phyloP scores from a whole-genome alignment of 2,329 filamentous ascomycete genomes.

The Xylaria digitata region DNA sequence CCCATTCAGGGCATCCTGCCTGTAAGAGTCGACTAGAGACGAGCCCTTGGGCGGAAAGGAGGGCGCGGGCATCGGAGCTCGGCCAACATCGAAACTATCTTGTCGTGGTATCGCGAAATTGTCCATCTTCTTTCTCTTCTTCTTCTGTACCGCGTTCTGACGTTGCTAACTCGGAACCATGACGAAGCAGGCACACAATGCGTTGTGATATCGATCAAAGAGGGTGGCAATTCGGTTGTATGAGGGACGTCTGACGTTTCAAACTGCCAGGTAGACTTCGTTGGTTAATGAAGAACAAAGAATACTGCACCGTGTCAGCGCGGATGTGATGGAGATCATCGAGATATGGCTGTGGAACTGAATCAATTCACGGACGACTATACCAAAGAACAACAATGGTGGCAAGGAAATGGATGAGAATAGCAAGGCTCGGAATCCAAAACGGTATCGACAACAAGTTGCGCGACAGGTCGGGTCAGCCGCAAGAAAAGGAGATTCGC shows the following conservation, averaged over 20 bases:
- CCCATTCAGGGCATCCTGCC: constrained; percentile 63
- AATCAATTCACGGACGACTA: constrained; percentile 15
- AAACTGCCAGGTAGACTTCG: not conserved
- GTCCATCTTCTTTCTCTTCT: constrained; percentile 43
- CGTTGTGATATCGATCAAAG: constrained; percentile 11
- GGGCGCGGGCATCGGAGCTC: constrained; percentile 44
- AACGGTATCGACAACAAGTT: constrained; percentile 24
- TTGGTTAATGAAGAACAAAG: constrained; percentile 24
- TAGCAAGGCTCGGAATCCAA: constrained; percentile 24
- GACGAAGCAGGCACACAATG: constrained; percentile 34
- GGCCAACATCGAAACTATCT: constrained; percentile 43
- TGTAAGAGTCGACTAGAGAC: constrained; percentile 69
- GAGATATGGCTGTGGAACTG: constrained; percentile 11
- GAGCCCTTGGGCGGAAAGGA: constrained; percentile 57
- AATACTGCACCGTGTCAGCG: constrained; percentile 14
- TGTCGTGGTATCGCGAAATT: constrained; percentile 41
- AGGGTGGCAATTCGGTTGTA: not conserved
- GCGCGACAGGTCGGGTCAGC: constrained; percentile 26
- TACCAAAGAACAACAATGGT: constrained; percentile 1
- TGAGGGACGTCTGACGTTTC: not conserved
- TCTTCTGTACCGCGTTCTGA: constrained; percentile 41
- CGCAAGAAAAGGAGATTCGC: constrained; percentile 39
- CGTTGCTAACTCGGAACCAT: constrained; percentile 45
- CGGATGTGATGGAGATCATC: constrained; percentile 2
- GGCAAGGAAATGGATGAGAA: not conserved